These are phyloP conservation scores for Secale cereale DNA, from an alignment of 176 grass and related monocot genomes.

Conservation along the genomic window DNA sequence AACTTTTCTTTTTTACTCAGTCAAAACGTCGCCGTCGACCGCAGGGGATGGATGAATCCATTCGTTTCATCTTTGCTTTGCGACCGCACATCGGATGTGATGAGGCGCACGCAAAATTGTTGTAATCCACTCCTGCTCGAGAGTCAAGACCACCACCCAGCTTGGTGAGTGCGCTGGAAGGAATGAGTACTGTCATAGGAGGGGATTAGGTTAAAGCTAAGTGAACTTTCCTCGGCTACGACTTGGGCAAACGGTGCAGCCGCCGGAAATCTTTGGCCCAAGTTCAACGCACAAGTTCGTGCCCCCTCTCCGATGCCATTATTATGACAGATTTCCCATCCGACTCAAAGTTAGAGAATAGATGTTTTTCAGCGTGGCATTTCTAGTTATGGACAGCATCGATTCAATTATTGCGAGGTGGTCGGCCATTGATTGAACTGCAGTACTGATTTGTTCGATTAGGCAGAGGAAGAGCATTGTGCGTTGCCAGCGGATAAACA, in stretches of 20 bases:
- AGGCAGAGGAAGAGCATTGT: background rate
- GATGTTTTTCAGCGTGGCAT: background rate
- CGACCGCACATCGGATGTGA: background rate
- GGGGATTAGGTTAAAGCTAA: constrained; percentile 18
- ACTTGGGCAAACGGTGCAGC: background rate
- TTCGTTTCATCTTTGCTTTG: constrained; percentile 17
- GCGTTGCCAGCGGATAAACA: background rate
- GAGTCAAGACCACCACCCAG: constrained; percentile 13
- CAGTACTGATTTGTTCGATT: background rate
- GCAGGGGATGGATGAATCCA: background rate
- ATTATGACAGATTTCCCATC: too few relatives aligned
- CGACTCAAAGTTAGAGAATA: background rate
- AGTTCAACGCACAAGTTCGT: constrained; percentile 24
- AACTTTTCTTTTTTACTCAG: background rate
- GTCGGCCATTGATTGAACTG: background rate
- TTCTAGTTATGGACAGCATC: constrained; percentile 8
- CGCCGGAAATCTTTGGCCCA: background rate
- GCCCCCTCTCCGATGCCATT: background rate
- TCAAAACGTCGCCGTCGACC: constrained; percentile 3
- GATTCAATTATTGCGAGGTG: constrained; percentile 14
- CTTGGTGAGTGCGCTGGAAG: constrained; percentile 36
- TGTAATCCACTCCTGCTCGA: background rate
- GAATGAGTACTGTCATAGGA: background rate
- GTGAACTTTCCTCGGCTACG: background rate
- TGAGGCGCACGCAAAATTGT: background rate